phyloP scores from a whole-genome alignment of 345 rosid genomes.

The Camelina sativa region DNA sequence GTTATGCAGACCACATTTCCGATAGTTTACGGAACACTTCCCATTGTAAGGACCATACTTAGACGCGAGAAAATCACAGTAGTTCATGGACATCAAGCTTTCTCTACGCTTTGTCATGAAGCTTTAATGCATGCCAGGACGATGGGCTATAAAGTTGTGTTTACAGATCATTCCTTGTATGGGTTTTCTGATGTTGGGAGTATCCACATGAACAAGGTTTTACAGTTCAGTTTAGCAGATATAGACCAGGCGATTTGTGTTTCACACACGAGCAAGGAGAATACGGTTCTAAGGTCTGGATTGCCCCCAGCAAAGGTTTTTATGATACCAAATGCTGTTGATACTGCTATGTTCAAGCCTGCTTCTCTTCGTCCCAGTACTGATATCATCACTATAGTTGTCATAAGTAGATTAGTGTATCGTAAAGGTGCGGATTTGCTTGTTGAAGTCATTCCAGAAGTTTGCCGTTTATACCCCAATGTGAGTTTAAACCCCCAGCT shows the following conservation, averaged over 20 bases:
- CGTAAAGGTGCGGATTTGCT: slow-evolving; percentile 97
- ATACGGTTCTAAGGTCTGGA: slow-evolving; percentile 89
- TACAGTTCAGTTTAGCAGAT: slow-evolving; percentile 93
- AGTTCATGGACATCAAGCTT: slow-evolving; percentile 98
- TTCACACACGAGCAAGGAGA: slow-evolving; percentile 97
- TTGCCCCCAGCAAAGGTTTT: slow-evolving; percentile 84
- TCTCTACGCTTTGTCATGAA: slow-evolving; percentile 96
- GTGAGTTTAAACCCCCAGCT: slow-evolving; percentile 52
- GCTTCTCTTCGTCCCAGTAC: slow-evolving; percentile 57
- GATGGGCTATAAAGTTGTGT: slow-evolving; percentile 89
- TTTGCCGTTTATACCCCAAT: slow-evolving; percentile 70
- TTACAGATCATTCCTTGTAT: slow-evolving; percentile 92
- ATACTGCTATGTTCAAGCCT: slow-evolving; percentile 96
- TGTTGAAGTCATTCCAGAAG: slow-evolving; percentile 94
- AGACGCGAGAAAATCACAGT: slow-evolving; percentile 75
- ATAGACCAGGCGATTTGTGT: slow-evolving; percentile 95
- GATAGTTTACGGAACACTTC: slow-evolving; percentile 78
- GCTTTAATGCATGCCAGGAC: slow-evolving; percentile 94
- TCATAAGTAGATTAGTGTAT: slow-evolving; percentile 94
- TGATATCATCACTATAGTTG: slow-evolving; percentile 77
- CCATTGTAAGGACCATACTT: slow-evolving; percentile 80
- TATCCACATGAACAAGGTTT: slow-evolving; percentile 95
- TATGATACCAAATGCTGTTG: slow-evolving; percentile 96
- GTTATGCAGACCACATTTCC: slow-evolving; percentile 86
- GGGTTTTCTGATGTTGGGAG: slow-evolving; percentile 97